phyloP scores from a whole-genome alignment of 176 grass and related monocot genomes.

The Musa acuminata region DNA sequence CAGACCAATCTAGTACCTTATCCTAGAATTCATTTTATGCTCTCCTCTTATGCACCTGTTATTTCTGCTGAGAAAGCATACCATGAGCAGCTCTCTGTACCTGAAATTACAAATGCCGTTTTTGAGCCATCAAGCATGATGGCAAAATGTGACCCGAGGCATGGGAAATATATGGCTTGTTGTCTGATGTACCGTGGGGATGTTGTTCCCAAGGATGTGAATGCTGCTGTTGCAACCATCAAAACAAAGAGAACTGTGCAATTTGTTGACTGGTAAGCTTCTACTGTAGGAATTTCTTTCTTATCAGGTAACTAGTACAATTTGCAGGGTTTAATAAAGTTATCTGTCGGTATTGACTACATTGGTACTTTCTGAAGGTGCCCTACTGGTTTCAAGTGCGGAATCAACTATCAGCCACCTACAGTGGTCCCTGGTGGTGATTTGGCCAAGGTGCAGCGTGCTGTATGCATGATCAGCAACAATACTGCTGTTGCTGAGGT shows the following conservation, averaged over 20 bases:
- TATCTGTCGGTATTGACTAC: background rate
- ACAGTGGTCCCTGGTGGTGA: constrained; percentile 74
- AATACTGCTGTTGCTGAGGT: constrained; percentile 81
- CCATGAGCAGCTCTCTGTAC: constrained; percentile 94
- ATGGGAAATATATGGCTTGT: constrained; percentile 95
- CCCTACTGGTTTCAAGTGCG: constrained; percentile 83
- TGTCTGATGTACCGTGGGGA: constrained; percentile 97
- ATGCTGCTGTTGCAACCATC: constrained; percentile 87
- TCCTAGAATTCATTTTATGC: constrained; percentile 96
- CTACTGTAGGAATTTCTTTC: background rate
- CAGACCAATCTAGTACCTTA: constrained; percentile 95
- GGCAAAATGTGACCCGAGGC: constrained; percentile 97
- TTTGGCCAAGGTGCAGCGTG: constrained; percentile 84
- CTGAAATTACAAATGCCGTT: constrained; percentile 92
- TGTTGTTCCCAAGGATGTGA: constrained; percentile 96
- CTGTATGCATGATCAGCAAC: constrained; percentile 94
- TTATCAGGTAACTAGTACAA: background rate
- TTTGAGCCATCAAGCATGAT: constrained; percentile 98
- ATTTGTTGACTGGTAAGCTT: constrained; percentile 92
- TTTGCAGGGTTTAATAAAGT: background rate
- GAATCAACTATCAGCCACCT: constrained; percentile 86
- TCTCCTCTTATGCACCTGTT: constrained; percentile 88
- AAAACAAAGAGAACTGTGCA: constrained; percentile 96
- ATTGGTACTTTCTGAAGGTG: constrained; percentile 31
- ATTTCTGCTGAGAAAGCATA: constrained; percentile 97